Percentiles rank a stretch among this genome's conserved stretches.
These are phyloP conservation scores for Hyaloscypha bicolor DNA, from an alignment of 495 filamentous ascomycete species.

Conservation along the genomic window DNA sequence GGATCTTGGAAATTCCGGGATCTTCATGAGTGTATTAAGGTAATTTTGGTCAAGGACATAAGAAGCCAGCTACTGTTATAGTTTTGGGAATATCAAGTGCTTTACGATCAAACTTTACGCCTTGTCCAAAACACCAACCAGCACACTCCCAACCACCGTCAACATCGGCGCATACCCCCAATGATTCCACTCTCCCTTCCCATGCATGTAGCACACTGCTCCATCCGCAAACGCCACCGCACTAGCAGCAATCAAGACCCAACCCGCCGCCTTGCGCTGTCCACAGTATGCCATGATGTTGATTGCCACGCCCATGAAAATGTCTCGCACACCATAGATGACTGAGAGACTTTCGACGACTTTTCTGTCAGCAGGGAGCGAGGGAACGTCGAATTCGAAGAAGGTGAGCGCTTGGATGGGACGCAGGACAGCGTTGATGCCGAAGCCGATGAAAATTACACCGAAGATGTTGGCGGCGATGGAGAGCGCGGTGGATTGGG, in stretches of 20 bases:
- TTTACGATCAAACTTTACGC: not conserved
- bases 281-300: slow-evolving; percentile 43
- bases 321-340: slow-evolving; percentile 53
- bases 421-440: slow-evolving; percentile 49
- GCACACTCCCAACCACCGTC: slow-evolving; percentile 38
- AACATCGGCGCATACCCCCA: slow-evolving; percentile 56
- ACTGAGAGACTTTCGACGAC: slow-evolving; percentile 46
- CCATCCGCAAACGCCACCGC: slow-evolving; percentile 52
- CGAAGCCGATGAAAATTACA: slow-evolving; percentile 49
- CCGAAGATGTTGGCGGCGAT: slow-evolving; percentile 41
- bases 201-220: slow-evolving; percentile 30
- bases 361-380: slow-evolving; percentile 34
- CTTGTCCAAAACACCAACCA: slow-evolving; percentile 26
- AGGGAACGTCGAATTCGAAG: slow-evolving; percentile 45
- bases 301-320: slow-evolving; percentile 56
- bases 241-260: slow-evolving; percentile 47
- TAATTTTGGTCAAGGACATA: too few species aligned
- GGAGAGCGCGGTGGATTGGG: slow-evolving; percentile 28
- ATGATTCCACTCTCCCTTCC: slow-evolving; percentile 52
- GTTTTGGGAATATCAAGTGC: not conserved
- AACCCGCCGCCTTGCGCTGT: slow-evolving; percentile 44
- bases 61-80: not conserved
- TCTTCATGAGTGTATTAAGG: too few species aligned
- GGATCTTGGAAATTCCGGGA: too few species aligned
- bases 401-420: slow-evolving; percentile 48